Evolutionary conservation across 306 rosid species (phyloP), one percentile per base, ranked within the genome.

Genomic region (Amphicarpaea edgeworthii): DNA sequence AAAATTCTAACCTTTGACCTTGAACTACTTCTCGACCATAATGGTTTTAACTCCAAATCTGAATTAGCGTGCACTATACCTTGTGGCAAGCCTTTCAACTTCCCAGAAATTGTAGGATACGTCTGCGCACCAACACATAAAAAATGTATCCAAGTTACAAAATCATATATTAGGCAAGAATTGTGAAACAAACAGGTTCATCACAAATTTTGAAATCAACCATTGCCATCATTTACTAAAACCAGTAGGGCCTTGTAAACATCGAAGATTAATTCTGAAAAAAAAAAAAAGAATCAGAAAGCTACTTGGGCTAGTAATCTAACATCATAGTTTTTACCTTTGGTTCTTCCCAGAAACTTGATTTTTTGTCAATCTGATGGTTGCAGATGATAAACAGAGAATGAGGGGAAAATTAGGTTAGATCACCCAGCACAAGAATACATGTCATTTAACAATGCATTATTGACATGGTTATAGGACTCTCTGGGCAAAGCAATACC

Each of bases 21-120:
- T 46, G 97, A 89, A 85, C 86, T 81, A 73, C 97, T 83, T 70
- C 84, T 85, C 37, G 72, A 82, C 99, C 99, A 96, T 53, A 92
- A 83, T 19, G 99, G 98, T 67, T 96, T 88, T 62, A 76, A 60
- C 88, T 96, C 99, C 68, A 96, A 77, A 88, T 96, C 99, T 12
- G 99, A 87, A 79, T 75, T 83, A 79, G 81, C 87, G 15, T 92
- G 92, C 75, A 89, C 54, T 42, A 96, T 92, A 76, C 99, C 99
- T 32, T 67, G 93, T 6, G 99, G 99, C 85, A 96, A 83, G 73
- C 87, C 74, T 58, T 72, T 82, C 89, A 96, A 81, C 79, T 45
- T 85, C 57, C 42, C 84, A 7, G 89, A 82, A 51, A 15, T 63
- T 68, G 60, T 76, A 75, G 82, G 72, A 75, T 77, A 70, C 41